Conservation (phyloP, 495 filamentous ascomycete genomes). For the Podospora sp. region DNA sequence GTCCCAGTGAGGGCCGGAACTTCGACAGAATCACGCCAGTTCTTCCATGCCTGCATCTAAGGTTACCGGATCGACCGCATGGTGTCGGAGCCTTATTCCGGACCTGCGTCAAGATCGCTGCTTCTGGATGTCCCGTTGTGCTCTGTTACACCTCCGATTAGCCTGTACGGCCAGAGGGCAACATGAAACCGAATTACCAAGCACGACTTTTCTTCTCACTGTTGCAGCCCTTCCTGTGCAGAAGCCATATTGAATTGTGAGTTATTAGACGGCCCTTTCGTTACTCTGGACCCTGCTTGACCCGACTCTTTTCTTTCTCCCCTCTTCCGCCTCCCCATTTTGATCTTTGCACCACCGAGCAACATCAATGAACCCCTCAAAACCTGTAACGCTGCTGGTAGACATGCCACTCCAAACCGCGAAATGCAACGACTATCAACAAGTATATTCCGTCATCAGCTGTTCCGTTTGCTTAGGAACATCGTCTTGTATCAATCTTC, state of each 20-base stretch:
- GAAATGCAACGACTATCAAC: slow-evolving; percentile 16
- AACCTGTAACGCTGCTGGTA: not conserved
- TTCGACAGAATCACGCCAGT: not conserved
- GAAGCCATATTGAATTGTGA: slow-evolving; percentile 1
- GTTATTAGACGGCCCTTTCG: slow-evolving; percentile 4
- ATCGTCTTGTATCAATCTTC: slow-evolving; percentile 9
- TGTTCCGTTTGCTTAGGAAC: not conserved
- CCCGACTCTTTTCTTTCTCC: not conserved
- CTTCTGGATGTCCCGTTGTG: not conserved
- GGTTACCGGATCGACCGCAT: slow-evolving; percentile 11
- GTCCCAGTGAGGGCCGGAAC: not conserved
- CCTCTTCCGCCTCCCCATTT: not conserved
- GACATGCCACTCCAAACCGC: not conserved
- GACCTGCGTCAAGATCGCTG: not conserved
- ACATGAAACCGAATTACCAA: slow-evolving; percentile 8
- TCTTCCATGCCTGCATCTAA: slow-evolving; percentile 5
- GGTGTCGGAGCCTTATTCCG: slow-evolving; percentile 6
- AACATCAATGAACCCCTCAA: not conserved
- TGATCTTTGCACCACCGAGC: not conserved
- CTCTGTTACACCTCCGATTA: not conserved
- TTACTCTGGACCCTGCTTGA: not conserved
- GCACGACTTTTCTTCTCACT: not conserved
- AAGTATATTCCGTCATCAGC: slow-evolving; percentile 13
- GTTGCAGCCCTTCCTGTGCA: not conserved
- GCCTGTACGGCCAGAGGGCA: not conserved